phyloP scores from a whole-genome alignment of 805 yeast genomes.

The Candida chilensis region DNA sequence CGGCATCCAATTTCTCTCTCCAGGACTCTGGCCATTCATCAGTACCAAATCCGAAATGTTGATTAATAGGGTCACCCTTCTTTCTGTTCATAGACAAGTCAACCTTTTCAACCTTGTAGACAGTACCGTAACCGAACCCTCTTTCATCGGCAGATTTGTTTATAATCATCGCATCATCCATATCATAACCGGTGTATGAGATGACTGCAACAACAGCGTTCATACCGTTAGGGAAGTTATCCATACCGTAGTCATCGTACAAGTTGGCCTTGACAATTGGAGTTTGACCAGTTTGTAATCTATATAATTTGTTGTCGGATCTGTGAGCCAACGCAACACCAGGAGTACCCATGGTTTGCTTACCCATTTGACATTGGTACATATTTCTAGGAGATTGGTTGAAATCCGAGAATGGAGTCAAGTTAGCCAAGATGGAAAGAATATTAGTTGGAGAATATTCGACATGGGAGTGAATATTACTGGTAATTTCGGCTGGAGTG shows the following conservation, averaged over 20 bases:
- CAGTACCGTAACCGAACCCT: slow-evolving; percentile 96
- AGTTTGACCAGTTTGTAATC: slow-evolving; percentile 91
- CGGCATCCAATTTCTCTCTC: slow-evolving; percentile 81
- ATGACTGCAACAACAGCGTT: slow-evolving; percentile 98
- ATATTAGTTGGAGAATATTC: slow-evolving; percentile 94
- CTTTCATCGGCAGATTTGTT: slow-evolving; percentile 97
- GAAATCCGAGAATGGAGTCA: slow-evolving; percentile 97
- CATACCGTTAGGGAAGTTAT: slow-evolving; percentile 96
- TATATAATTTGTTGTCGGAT: slow-evolving; percentile 89
- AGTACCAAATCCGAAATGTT: slow-evolving; percentile 88
- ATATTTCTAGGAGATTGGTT: slow-evolving; percentile 99
- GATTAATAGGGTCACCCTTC: slow-evolving; percentile 90
- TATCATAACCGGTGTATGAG: slow-evolving; percentile 98
- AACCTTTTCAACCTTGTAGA: slow-evolving; percentile 88
- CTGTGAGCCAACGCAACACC: slow-evolving; percentile 91
- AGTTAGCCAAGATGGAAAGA: slow-evolving; percentile 86
- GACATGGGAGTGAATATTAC: slow-evolving; percentile 80
- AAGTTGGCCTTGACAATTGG: slow-evolving; percentile 92
- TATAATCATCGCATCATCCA: slow-evolving; percentile 99
- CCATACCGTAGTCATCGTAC: slow-evolving; percentile 96
- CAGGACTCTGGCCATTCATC: slow-evolving; percentile 91
- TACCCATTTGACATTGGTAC: slow-evolving; percentile 99
- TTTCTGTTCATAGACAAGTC: slow-evolving; percentile 72
- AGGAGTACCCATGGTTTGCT: slow-evolving; percentile 99
- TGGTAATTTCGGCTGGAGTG: slow-evolving; percentile 81